Base-by-base conservation (phyloP, 805 yeast species). In the Saturnispora gosingensis region DNA sequence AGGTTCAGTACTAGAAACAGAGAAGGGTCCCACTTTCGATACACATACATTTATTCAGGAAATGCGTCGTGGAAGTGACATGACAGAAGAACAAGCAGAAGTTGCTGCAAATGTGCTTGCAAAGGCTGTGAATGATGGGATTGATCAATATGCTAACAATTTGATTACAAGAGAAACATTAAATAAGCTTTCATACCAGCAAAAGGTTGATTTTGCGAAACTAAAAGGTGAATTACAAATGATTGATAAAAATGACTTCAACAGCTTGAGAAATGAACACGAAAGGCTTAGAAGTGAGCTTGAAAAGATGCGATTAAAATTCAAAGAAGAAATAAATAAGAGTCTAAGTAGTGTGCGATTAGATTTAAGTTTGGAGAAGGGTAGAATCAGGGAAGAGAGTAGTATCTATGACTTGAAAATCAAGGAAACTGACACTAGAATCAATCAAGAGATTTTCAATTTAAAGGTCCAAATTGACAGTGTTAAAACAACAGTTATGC, bases 401-500 rank as follows among this genome's bases (percentile, higher is more conserved):
- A 86, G 96, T 2, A 84, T 83, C 55, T 97, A 91, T 67, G 97
- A 91, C 67, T 77, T 88, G 65, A 88, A 89, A 65, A 88, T 93
- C 54, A 93, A 88, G 66, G 99, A 93, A 62, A 88, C 96, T 3
- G 95, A 89, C 63, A 88, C 97, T 4, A 76, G 96, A 56, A 90
- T 93, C 50, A 97, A 93, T 65, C 96, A 93, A 67, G 99, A 93
- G 62, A 84, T 93, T 27, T 84, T 91, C 39, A 91, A 93, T 64
- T 87, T 93, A 80, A 90, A 87, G 67, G 87, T 90, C 75, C 97
- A 91, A 68, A 89, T 93, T 58, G 96, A 93, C 62, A 82, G 88
- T 43, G 96, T 91, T 32, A 93, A 93, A 71, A 88, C 96, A 2
- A 97, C 93, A 66, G 97, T 93, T 47, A 80, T 89, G 83, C 99